phyloP scores from a whole-genome alignment of 129 eudicot species.

The Smallanthus sonchifolius region DNA sequence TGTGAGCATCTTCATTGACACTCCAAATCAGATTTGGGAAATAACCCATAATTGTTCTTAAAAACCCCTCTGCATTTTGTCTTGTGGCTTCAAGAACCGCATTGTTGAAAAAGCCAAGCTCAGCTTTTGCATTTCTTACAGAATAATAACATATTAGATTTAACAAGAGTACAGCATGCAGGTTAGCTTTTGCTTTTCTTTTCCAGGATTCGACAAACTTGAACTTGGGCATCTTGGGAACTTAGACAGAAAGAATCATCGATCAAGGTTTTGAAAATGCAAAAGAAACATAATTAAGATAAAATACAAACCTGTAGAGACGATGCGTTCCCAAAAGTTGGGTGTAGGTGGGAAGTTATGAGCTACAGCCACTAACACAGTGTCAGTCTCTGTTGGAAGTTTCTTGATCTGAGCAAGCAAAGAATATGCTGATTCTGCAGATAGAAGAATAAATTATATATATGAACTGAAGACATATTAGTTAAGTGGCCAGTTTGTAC shows the following conservation, averaged over 20 bases:
- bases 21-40: not conserved
- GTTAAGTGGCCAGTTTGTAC: not conserved
- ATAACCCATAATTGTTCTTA: not conserved
- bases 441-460: not conserved
- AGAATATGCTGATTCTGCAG: not conserved
- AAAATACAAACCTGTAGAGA: not conserved
- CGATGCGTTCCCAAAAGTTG: not conserved
- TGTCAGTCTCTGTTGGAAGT: not conserved
- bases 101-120: not conserved
- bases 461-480: not conserved
- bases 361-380: conserved; percentile 2
- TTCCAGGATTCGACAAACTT: too few species aligned
- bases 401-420: not conserved
- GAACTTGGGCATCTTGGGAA: too few species aligned
- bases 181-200: not conserved
- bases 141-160: not conserved
- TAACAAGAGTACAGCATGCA: not conserved
- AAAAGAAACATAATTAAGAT: too few species aligned
- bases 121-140: not conserved
- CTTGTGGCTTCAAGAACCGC: not conserved
- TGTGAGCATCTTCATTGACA: not conserved
- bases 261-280: too few species aligned
- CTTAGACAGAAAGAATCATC: too few species aligned
- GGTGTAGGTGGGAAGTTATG: not conserved
- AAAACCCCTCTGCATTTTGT: not conserved